Base-by-base conservation (phyloP, 2,329 filamentous ascomycete species). In the Chaetomium globosum region DNA sequence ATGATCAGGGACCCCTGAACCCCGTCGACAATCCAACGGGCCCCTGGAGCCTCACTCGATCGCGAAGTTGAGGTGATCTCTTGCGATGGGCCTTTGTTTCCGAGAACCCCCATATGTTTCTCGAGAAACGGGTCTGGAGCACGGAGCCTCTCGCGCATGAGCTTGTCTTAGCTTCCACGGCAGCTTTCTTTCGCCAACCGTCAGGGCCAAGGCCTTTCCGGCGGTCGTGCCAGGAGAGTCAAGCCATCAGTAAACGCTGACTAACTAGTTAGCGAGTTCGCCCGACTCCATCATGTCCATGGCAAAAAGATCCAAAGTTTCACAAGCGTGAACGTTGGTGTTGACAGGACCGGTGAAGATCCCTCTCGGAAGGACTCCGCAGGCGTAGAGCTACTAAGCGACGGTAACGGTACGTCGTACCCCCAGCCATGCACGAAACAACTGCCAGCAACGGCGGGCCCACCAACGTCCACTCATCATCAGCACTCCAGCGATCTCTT, bases 61-160 rank as follows among this genome's bases (percentile, higher is more conserved):
- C 46, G 53, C 23, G 19, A 43, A n/a, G 19, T 39, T 28, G 30
- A 49, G 39, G n/a, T 55, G 73, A 73, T 73, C 75, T 64, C 65
- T 65, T 66, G 70, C 73, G 68, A 73, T 74, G 74, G 72, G 71
- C 71, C 71, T 72, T 74, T 74, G 72, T 75, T 75, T 74, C 73
- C 72, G 72, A 69, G 64, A 70, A 68, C 57, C 62, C 64, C 66
- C 66, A 61, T 65, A 21, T 65, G 66, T 71, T 71, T 71, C 66
- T 66, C 31, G 46, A 63, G 61, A 70, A 70, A 71, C 70, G 60
- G 26, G 55, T 53, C 33, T 51, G 49, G 49, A 60, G 61, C 59
- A 63, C 59, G 52, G 63, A 31, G 56, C 39, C 59, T 46, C 23
- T 49, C 21, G 33, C 21, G 60, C 63, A 63, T 61, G 30, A 63